Base-by-base conservation (phyloP, 805 yeast species). In the Millerago galiae region DNA sequence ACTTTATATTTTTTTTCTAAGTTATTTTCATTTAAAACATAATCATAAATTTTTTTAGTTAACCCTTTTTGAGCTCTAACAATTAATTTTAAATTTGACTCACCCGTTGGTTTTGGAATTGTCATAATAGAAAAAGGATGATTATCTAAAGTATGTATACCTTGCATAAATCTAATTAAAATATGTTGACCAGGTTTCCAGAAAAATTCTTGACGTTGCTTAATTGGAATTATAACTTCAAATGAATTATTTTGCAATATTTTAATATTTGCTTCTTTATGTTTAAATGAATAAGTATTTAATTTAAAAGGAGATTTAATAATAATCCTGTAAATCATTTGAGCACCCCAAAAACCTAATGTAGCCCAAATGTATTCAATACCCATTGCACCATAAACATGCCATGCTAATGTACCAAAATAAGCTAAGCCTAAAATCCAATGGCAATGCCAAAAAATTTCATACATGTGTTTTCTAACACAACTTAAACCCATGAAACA, bases 181-280 rank as follows among this genome's bases (percentile, higher is more conserved):
- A 75, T 59, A 56, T 77, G 83, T 46, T 77, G 82, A 17, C 83
- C 81, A 1, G 81, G 73, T n/a, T 36, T 51, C 81, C 81, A 75
- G 8, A 48, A 45, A 32, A 71, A 55, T 11, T 66, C 69, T n/a
- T 60, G n/a, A 1, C 30, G 46, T 13, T 26, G 44, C 2, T 34
- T 29, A 37, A 60, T 57, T 6, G 51, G 47, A 21, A 67, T 61
- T 5, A 51, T 42, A 2, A 77, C 55, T 38, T 68, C 62, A 27
- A 71, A 63, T 50, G 63, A 51, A 45, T 66, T 51, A 30, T 42
- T 38, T 6, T 47, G 36, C 2, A 51, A 33, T 55, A 59, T 30
- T 41, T 51, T 41, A 32, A 68, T 50, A 8, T 47, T 41, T 1
- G 71, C 73, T 8, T 55, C 47, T 40, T 71, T 61, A n/a, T 72